Evolutionary conservation across 176 grass and related monocot species (phyloP), one percentile per base, ranked within the genome.

Genomic region (Dactylis glomerata): DNA sequence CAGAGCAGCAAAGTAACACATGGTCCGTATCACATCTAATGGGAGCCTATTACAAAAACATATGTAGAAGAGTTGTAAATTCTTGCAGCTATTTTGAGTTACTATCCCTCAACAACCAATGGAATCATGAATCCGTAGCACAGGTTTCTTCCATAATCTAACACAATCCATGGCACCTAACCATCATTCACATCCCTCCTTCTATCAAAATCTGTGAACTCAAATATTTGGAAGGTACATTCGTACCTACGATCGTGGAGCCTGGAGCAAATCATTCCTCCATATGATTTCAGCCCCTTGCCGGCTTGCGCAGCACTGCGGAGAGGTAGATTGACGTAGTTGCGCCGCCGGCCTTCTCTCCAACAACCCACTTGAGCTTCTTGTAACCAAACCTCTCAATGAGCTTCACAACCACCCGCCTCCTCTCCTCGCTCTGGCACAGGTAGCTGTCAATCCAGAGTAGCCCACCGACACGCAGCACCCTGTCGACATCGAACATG

Each of bases 381-480:
- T 95, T 96, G 81, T 92, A 96, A 41, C 81, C 88, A 76, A 96
- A 94, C 73, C 81, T 94, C 27, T 87, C 86, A 2, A 98, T 87
- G 42, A 98, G 93, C 54, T 66, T 98, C 14, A 80, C 89, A 73
- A 98, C 86, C 64, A 82, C 44, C 24, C 70, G 67, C 57, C 82
- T 87, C 66, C 86, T 82, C 22, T 98, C 93, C 55, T 96, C 89
- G 10, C 85, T 89, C 51, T 71, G 88, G 58, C 91, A 96, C 30
- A 71, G 46, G 82, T 98, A 96, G 82, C 94, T 98, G 69, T 98
- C 96, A 52, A 98, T 90, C 96, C 96, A 99, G 80, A 99, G 84
- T 68, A 96, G 76, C 17, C 96, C 96, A 2, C 92, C 81, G 37
- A 34, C 85, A 8, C 93, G 82, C 37, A 96, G 75, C 40, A 99